A percentile compares a stretch with the other conserved stretches of the same genome.
Evolutionary conservation across 306 rosid species (phyloP).

Genomic region (Rosa lucieae): DNA sequence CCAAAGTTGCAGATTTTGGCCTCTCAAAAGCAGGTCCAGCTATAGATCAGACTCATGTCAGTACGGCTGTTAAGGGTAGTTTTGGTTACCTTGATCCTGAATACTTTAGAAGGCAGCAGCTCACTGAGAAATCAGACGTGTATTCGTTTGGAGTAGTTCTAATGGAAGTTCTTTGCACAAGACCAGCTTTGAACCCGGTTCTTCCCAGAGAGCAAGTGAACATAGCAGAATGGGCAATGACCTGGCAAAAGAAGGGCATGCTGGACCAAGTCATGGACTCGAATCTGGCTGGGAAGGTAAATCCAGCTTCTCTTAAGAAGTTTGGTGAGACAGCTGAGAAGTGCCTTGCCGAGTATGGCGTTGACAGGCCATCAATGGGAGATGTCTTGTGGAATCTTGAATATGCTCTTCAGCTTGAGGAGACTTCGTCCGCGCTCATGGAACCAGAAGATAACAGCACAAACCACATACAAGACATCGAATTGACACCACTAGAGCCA

Average conservation of each 20-base stretch:
- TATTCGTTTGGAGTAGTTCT: conserved; percentile 96
- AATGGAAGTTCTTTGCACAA: conserved; percentile 95
- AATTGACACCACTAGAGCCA: conserved; percentile 64
- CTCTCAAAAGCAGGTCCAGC: conserved; percentile 95
- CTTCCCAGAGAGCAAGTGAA: conserved; percentile 96
- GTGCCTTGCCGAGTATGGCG: conserved; percentile 89
- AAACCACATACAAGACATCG: conserved; percentile 85
- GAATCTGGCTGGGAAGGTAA: conserved; percentile 77
- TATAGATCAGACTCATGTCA: conserved; percentile 95
- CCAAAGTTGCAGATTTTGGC: conserved; percentile 98
- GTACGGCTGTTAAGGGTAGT: conserved; percentile 98
- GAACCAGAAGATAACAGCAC: conserved; percentile 98
- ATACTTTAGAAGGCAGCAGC: conserved; percentile 92
- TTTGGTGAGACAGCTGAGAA: conserved; percentile 96
- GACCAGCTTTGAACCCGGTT: conserved; percentile 95
- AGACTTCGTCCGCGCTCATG: conserved; percentile 69
- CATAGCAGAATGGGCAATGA: conserved; percentile 99
- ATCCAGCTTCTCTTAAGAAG: conserved; percentile 85
- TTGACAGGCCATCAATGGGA: conserved; percentile 97
- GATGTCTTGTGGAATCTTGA: conserved; percentile 95
- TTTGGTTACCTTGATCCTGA: conserved; percentile 98
- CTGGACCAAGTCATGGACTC: conserved; percentile 94
- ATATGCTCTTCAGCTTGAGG: conserved; percentile 93
- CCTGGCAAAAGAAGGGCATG: conserved; percentile 96
- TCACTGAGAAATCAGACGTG: conserved; percentile 97